phyloP scores from a whole-genome alignment of 768 basidiomycete species.

The Gymnopilus junonius region DNA sequence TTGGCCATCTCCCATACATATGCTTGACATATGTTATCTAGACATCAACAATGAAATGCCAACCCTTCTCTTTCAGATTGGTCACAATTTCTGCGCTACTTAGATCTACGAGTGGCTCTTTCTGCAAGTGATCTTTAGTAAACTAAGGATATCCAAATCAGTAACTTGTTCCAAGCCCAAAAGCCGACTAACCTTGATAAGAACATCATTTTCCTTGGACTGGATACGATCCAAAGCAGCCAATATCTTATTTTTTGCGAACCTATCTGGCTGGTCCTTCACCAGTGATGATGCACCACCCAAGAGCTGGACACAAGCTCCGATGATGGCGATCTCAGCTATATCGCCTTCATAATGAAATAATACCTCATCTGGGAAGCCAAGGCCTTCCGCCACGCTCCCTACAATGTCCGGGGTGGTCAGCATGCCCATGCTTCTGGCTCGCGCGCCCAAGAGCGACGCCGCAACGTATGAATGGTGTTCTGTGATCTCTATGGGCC shows the following conservation, averaged over 20 bases:
- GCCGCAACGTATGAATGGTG: background rate
- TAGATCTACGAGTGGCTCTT: background rate
- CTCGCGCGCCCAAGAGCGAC: background rate
- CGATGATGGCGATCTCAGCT: background rate
- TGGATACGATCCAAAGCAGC: background rate
- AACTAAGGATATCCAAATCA: background rate
- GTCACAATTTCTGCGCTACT: background rate
- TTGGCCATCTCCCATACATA: no score
- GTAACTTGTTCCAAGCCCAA: background rate
- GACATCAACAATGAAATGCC: no score
- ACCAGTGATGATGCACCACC: background rate
- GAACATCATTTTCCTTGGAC: background rate
- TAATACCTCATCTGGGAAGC: background rate
- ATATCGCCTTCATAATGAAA: constrained; percentile 1
- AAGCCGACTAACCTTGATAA: background rate
- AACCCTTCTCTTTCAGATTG: background rate
- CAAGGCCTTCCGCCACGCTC: constrained; percentile 3
- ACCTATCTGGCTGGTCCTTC: background rate
- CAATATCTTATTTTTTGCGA: background rate
- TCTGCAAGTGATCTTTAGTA: background rate
- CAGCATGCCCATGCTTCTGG: background rate
- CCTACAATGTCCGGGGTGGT: background rate
- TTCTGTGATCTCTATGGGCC: no score
- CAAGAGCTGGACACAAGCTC: background rate
- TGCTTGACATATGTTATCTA: no score